Evolutionary conservation across 225 moss, liverwort and hornwort genomes (phyloP).

Genomic region (Climacium dendroides): DNA sequence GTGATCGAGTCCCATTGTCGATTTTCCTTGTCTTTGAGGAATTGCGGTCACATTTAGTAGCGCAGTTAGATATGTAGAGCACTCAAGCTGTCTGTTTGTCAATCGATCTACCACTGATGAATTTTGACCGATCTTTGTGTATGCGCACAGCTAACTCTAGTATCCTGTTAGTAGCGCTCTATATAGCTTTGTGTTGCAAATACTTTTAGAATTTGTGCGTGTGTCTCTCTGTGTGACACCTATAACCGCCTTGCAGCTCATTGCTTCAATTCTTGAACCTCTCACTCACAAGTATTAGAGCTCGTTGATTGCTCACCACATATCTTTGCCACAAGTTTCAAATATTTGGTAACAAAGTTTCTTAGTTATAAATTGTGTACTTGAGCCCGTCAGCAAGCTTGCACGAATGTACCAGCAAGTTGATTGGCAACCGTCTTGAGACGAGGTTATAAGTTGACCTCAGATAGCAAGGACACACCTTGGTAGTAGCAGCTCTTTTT

Average conservation of each 20-base stretch:
- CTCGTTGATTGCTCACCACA: neutral
- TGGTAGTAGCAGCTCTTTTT: neutral
- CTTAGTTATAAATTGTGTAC: neutral
- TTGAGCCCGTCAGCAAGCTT: neutral
- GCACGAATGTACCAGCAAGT: neutral
- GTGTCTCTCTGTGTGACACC: neutral
- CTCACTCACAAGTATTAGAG: neutral
- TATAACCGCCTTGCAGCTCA: neutral
- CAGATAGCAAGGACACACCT: neutral
- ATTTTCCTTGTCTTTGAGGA: neutral
- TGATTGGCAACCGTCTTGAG: neutral
- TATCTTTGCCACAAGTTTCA: neutral
- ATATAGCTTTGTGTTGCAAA: neutral
- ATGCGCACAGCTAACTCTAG: neutral
- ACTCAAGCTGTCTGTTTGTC: neutral
- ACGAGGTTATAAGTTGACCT: neutral
- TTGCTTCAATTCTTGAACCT: neutral
- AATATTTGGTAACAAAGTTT: neutral
- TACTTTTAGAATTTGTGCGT: neutral
- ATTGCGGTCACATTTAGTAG: neutral
- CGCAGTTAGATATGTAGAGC: neutral
- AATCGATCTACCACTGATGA: neutral
- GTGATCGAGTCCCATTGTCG: neutral
- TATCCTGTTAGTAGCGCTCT: neutral
- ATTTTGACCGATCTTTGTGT: neutral